Evolutionary conservation across 2,329 filamentous ascomycete genomes (phyloP).

Genomic region (Diaporthe humulicola): DNA sequence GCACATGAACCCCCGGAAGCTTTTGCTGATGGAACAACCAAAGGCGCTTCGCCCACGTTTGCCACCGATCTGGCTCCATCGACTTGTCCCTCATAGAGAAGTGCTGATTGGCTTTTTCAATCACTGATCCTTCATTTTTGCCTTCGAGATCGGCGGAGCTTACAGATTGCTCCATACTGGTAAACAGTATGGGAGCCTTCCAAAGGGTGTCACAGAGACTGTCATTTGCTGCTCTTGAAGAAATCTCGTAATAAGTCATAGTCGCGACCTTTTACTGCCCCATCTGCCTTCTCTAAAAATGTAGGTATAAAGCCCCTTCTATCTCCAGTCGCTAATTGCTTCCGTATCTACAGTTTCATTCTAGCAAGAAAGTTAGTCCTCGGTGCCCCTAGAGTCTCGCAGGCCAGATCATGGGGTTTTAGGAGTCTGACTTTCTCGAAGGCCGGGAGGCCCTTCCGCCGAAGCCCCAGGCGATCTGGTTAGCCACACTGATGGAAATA

Average conservation of each 20-base stretch:
- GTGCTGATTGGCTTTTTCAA: not conserved
- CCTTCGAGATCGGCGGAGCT: not conserved
- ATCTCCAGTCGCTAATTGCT: not conserved
- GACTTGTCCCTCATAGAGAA: not conserved
- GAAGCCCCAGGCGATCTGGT: conserved; percentile 70
- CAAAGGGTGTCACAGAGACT: too few relatives aligned
- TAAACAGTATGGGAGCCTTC: not conserved
- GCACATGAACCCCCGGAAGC: not conserved
- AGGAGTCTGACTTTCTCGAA: conserved; percentile 31
- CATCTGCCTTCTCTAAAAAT: not conserved
- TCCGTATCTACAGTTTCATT: not conserved
- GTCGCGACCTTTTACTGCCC: not conserved
- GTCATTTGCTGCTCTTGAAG: not conserved
- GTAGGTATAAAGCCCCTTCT: not conserved
- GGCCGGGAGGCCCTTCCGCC: conserved; percentile 49
- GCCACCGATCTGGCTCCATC: too few relatives aligned
- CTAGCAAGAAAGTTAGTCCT: conserved; percentile 5
- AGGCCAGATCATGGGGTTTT: not conserved
- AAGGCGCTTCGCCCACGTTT: too few relatives aligned
- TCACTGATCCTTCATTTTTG: too few relatives aligned
- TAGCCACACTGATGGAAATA: conserved; percentile 59
- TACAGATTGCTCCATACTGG: too few relatives aligned
- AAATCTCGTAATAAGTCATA: too few relatives aligned
- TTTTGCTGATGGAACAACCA: too few relatives aligned
- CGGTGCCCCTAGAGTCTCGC: not conserved